phyloP scores from a whole-genome alignment of 139 green algal species.

The Pseudopediastrum boryanum region DNA sequence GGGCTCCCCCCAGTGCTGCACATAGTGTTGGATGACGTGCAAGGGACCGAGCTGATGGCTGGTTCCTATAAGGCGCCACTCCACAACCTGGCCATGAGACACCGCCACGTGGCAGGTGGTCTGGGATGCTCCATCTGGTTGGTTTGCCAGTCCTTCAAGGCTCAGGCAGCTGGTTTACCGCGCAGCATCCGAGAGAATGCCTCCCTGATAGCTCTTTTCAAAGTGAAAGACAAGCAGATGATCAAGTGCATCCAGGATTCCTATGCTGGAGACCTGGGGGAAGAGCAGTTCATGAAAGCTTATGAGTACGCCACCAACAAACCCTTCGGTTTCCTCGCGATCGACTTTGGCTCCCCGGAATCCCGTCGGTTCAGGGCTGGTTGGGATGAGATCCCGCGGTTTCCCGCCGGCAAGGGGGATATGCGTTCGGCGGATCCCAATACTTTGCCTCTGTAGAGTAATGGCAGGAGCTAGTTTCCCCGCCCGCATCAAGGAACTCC shows the following conservation, averaged over 20 bases:
- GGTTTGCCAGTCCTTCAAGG: constrained; percentile 1
- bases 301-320: constrained; percentile 8
- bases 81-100: constrained; percentile 4
- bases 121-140: constrained; percentile 6
- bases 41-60: constrained; percentile 13
- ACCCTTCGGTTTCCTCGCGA: constrained; percentile 3
- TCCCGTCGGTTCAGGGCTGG: too few species aligned
- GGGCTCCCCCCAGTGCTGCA: constrained; percentile 6
- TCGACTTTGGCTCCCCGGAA: constrained; percentile 7
- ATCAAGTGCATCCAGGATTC: background rate
- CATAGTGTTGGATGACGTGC: constrained; percentile 19
- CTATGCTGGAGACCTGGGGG: background rate
- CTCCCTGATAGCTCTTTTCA: background rate
- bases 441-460: too few species aligned
- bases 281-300: constrained; percentile 8
- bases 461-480: too few species aligned
- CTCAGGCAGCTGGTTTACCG: background rate
- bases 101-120: background rate
- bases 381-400: too few species aligned
- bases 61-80: constrained; percentile 5
- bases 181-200: constrained; percentile 9
- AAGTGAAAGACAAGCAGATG: constrained; percentile 11
- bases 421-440: too few species aligned
- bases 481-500: too few species aligned
- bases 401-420: too few species aligned